A percentile compares a stretch with the other conserved stretches of the same genome.
Conservation (phyloP, 306 rosid genomes). For the Calophaca sinica region DNA sequence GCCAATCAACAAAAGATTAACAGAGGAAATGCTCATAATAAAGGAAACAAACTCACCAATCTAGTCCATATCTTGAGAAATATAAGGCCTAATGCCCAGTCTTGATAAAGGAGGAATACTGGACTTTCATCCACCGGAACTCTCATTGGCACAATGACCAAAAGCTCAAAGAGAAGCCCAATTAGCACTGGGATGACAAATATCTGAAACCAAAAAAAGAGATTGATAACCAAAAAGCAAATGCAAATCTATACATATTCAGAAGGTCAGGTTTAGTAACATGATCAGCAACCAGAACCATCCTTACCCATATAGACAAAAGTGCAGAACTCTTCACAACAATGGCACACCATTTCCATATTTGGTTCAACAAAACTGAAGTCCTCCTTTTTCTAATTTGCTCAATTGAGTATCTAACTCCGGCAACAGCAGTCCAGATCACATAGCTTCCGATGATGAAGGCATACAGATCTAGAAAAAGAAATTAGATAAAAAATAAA, state of each 20-base stretch:
- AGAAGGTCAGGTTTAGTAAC: not conserved
- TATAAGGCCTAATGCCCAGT: conserved; percentile 99
- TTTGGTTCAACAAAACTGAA: conserved; percentile 70
- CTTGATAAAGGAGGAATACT: conserved; percentile 96
- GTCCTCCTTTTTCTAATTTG: conserved; percentile 74
- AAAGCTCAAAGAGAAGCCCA: conserved; percentile 97
- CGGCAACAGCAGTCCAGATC: conserved; percentile 96
- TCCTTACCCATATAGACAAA: conserved; percentile 91
- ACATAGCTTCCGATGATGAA: conserved; percentile 94
- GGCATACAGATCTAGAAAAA: conserved; percentile 82
- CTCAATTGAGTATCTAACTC: conserved; percentile 87
- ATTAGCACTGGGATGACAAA: conserved; percentile 94
- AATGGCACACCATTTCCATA: conserved; percentile 92
- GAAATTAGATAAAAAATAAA: conserved; percentile 30
- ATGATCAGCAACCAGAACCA: conserved; percentile 27
- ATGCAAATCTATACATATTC: conserved; percentile 27
- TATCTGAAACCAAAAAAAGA: conserved; percentile 58
- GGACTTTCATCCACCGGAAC: conserved; percentile 99
- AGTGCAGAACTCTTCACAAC: conserved; percentile 92
- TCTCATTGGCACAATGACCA: conserved; percentile 98
- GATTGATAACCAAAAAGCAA: conserved; percentile 28
- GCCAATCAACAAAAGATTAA: conserved; percentile 2
- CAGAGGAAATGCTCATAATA: conserved; percentile 7
- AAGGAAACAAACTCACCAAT: conserved; percentile 71
- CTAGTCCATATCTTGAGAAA: conserved; percentile 99